Conservation (phyloP, 2,329 filamentous ascomycete genomes). For the Endocalyx cinctus region DNA sequence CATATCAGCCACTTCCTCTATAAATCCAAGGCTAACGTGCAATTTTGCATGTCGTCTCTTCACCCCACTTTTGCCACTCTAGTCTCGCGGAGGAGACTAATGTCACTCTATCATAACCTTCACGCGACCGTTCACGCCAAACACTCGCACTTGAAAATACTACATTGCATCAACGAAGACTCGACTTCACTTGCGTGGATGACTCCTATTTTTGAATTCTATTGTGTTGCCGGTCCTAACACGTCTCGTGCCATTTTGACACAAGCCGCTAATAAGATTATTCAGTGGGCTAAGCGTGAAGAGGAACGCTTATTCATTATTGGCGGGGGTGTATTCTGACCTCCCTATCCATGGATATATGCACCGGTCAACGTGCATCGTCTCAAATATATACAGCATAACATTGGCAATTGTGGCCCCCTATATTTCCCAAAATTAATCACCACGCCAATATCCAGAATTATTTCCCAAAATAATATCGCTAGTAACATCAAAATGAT, state of each 20-base stretch:
- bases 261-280: slow-evolving; percentile 81
- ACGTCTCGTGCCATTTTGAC: slow-evolving; percentile 62
- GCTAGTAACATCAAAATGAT: too few species aligned
- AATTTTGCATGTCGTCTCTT: slow-evolving; percentile 88
- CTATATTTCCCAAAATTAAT: too few species aligned
- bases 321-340: slow-evolving; percentile 82
- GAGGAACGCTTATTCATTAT: slow-evolving; percentile 96
- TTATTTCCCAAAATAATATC: too few species aligned
- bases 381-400: too few species aligned
- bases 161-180: slow-evolving; percentile 72
- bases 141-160: slow-evolving; percentile 78
- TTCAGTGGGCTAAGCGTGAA: slow-evolving; percentile 87
- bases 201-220: slow-evolving; percentile 88
- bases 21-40: slow-evolving; percentile 90
- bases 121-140: slow-evolving; percentile 83
- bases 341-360: too few species aligned
- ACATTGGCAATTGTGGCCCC: too few species aligned
- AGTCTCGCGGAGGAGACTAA: slow-evolving; percentile 63
- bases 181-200: slow-evolving; percentile 83
- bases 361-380: too few species aligned
- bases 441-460: too few species aligned
- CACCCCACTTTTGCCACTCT: slow-evolving; percentile 58
- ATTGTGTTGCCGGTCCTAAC: slow-evolving; percentile 83
- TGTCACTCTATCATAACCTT: slow-evolving; percentile 80
- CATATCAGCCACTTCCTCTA: slow-evolving; percentile 89